Conservation (phyloP, 176 grass and related monocot species). For the Hsuehochloa calcarea region DNA sequence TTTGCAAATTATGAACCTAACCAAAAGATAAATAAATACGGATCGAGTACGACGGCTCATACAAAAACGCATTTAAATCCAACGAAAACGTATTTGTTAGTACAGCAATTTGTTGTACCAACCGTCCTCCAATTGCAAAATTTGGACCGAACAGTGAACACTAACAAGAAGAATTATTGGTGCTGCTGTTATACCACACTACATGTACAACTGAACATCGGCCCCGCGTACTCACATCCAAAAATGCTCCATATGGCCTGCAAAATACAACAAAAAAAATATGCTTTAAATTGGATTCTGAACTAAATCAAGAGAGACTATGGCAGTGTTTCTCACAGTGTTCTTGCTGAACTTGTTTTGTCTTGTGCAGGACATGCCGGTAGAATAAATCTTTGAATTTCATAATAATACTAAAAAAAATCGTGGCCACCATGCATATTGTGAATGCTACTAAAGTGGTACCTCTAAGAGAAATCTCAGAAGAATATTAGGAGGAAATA, state of each 20-base stretch:
- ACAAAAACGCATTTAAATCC: neutral
- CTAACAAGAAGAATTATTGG: neutral
- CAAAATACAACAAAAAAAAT: neutral
- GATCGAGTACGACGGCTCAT: neutral
- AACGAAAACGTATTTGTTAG: neutral
- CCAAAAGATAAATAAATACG: neutral
- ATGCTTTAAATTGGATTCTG: neutral
- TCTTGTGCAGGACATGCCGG: neutral
- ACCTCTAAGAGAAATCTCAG: too few relatives aligned
- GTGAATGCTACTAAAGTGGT: neutral
- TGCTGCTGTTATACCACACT: neutral
- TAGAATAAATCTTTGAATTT: neutral
- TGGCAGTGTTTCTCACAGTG: neutral
- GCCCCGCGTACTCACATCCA: neutral
- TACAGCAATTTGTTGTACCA: constrained; percentile 7
- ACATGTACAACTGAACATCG: neutral
- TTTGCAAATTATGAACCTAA: neutral
- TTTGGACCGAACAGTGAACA: neutral
- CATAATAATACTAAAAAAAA: neutral
- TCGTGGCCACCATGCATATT: neutral
- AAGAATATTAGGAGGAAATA: neutral
- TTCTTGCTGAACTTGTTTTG: neutral
- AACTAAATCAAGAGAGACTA: neutral
- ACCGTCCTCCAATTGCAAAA: neutral
- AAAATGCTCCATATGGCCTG: neutral